phyloP scores from a whole-genome alignment of 2,329 filamentous ascomycete genomes.

The Trichoderma guizhouense region DNA sequence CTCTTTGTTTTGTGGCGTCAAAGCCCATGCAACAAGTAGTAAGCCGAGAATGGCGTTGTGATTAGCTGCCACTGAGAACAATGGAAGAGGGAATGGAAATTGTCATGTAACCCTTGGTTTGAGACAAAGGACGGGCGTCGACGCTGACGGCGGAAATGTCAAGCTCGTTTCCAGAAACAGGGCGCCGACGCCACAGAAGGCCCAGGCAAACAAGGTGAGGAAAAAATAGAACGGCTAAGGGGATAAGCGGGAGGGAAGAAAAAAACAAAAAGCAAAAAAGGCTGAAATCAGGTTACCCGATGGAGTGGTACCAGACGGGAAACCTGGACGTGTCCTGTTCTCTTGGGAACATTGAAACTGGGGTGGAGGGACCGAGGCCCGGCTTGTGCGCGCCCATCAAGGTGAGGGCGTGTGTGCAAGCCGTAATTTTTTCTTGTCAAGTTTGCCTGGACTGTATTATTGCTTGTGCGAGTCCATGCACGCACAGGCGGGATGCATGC shows the following conservation, averaged over 20 bases:
- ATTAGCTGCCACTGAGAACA: neutral
- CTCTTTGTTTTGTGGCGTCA: neutral
- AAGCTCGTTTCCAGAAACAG: neutral
- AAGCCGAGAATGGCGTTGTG: neutral
- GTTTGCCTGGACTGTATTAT: neutral
- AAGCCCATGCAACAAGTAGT: slow-evolving; percentile 1
- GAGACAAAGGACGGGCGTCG: slow-evolving; percentile 8
- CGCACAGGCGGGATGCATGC: neutral
- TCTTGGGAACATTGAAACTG: neutral
- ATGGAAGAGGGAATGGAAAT: neutral
- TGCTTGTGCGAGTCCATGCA: neutral
- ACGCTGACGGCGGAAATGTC: slow-evolving; percentile 8
- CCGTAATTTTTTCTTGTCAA: neutral
- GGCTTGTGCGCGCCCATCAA: neutral
- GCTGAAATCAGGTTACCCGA: neutral
- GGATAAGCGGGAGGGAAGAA: neutral
- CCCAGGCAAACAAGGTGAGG: neutral
- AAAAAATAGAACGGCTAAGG: neutral
- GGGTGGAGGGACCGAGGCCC: neutral
- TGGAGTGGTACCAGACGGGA: neutral
- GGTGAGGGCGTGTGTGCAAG: neutral
- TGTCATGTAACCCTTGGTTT: neutral
- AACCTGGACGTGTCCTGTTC: neutral
- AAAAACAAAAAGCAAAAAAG: neutral
- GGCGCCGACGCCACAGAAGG: neutral